Percentiles rank a stretch among this genome's conserved stretches.
Evolutionary conservation across 768 basidiomycete species (phyloP).

Genomic region (Tremella fuciformis): DNA sequence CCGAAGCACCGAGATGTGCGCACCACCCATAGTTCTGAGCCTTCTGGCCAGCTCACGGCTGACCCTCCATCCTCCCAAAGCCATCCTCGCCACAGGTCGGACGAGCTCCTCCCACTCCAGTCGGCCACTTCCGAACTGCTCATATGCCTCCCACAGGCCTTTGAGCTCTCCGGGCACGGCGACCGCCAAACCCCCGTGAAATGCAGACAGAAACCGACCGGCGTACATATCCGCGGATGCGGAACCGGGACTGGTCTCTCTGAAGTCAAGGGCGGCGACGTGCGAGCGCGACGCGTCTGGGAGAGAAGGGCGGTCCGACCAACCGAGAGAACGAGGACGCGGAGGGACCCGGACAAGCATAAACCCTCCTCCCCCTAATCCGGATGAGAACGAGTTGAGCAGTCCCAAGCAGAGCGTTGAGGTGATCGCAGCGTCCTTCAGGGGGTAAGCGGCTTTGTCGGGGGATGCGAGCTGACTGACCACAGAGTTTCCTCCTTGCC

Average conservation of each 20-base stretch:
- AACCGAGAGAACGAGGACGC: no score
- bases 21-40: no score
- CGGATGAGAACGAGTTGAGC: constrained; percentile 80
- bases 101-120: no score
- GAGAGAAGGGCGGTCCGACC: no score
- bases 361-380: constrained; percentile 29
- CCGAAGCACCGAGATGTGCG: no score
- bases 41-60: no score
- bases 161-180: constrained; percentile 83
- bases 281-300: neutral
- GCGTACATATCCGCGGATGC: constrained; percentile 72
- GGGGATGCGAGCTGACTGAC: neutral
- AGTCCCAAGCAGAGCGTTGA: constrained; percentile 64
- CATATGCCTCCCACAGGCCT: constrained; percentile 58
- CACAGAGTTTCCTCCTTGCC: constrained; percentile 77
- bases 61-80: no score
- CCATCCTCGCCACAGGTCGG: no score
- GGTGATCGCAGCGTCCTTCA: constrained; percentile 67
- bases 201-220: constrained; percentile 55
- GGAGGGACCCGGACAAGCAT: constrained; percentile 20
- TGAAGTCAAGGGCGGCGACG: constrained; percentile 63
- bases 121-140: no score
- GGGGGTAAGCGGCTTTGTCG: neutral
- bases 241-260: constrained; percentile 72
- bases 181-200: constrained; percentile 71